Evolutionary conservation across 2,329 filamentous ascomycete species (phyloP), one percentile per base, ranked within the genome.

Genomic region (Clathrospora elynae): DNA sequence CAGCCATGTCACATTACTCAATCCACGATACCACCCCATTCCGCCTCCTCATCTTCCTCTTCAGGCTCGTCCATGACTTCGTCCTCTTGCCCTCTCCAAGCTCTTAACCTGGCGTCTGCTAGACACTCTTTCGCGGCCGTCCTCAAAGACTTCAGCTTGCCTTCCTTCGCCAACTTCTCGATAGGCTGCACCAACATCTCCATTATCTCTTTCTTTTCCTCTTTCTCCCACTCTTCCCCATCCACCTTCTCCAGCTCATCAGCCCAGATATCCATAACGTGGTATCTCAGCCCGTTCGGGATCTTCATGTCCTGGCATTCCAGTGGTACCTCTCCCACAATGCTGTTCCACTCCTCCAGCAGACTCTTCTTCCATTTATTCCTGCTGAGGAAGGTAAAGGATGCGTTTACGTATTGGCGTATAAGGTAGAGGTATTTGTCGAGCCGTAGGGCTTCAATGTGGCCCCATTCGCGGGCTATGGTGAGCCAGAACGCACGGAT

Each of bases 391-490:
- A 72, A 70, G 33, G 67, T 71, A 50, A 95, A 83, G 7, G 84
- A 83, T n/a, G 86, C 84, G 24, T 80, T 83, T 10, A 96, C 74
- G 57, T 90, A 88, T 53, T 87, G 82, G 37, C 93, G 81, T 44
- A 95, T 86, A 12, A 97, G 78, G 56, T 91, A 79, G 42, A 99
- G 75, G 64, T 95, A 97, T 76, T 99, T 99, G 73, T 99, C 90
- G 76, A 97, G 85, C 22, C 75, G 71, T 42, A 72, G 64, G 10
- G 69, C 71, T 56, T 80, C 78, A 41, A 80, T 79, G 3, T 70
- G 68, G 2, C 59, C 62, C 77, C 77, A 81, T 51, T 80, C 76
- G 47, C 75, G 60, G 9, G 70, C 67, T 56, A 80, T 78, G 5
- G 77, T 81, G 31, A 67, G 65, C 73, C 76, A 81, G 57, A 79